Base-by-base conservation (phyloP, 2,329 filamentous ascomycete species). In the Arthrobotrys pseudoclavata region DNA sequence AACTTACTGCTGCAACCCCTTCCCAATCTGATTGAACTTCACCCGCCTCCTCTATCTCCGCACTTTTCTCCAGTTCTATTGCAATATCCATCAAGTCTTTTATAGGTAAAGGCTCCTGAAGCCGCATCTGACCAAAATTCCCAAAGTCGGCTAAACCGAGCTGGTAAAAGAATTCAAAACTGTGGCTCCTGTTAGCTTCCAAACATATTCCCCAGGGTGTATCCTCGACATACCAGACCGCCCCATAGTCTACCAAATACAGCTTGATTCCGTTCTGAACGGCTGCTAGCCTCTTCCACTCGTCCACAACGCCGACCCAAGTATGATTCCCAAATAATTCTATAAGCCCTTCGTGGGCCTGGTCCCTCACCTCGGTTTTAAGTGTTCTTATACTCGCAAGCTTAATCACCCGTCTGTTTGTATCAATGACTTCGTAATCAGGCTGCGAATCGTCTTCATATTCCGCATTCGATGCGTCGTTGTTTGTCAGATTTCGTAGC, bases 231-330 rank as follows among this genome's bases (percentile, higher is more conserved):
- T 77, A 79, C 78, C 90, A 92, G 0, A 92, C 86, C 83, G 95
- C 90, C 10, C 94, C 96, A 82, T 99, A 99, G 84, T 99, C 96
- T 64, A 99, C 87, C 22, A 99, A 88, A 83, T 92, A 97, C 6
- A 99, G 88, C 83, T 94, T 97, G 7, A 98, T 91, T 13, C 95
- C 96, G 40, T 92, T 91, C 84, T 99, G 96, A 42, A 99, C 92
- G 15, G 96, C 94, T n/a, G 91, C 94, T 12, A 99, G 89, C 10
- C 96, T 92, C 61, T 93, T 91, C 47, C 88, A 88, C 82, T 95
- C 92, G 82, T 99, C 96, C 0, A 98, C 93, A 26, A 99, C 87
- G 1, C 96, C 96, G 57, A 99, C 92, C 83, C 97, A 99, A 0
- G 93, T 97, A 82, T 97, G 94, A 20, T 90, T 90, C 12, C 92